These are phyloP conservation scores for Colletotrichum phormii DNA, from an alignment of 2,329 filamentous ascomycete species.

Conservation along the genomic window DNA sequence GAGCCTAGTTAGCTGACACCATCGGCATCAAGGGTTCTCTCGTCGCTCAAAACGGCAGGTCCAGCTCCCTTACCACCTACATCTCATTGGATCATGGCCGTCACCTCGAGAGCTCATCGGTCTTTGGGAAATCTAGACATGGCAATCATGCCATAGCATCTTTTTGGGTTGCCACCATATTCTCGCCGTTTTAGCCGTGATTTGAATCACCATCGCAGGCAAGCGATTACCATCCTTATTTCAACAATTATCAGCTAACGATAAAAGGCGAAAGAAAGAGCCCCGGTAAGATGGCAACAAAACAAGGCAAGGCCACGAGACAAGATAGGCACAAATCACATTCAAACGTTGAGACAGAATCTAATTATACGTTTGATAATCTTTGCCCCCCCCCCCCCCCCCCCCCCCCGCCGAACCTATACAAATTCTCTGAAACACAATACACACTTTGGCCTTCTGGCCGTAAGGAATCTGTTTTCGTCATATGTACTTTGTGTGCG, in stretches of 20 bases:
- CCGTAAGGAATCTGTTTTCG: constrained; percentile 4
- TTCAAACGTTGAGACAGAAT: neutral
- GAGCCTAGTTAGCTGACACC: neutral
- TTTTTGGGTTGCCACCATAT: too few relatives aligned
- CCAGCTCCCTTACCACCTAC: neutral
- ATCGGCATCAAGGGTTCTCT: neutral
- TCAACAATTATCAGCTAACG: too few relatives aligned
- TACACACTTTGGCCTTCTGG: neutral
- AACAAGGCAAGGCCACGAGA: neutral
- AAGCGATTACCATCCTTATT: too few relatives aligned
- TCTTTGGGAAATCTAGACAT: neutral
- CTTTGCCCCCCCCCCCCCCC: too few relatives aligned
- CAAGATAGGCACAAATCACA: neutral
- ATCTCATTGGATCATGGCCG: neutral
- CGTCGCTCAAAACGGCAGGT: neutral
- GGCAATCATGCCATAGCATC: neutral
- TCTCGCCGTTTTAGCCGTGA: too few relatives aligned
- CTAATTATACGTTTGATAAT: neutral
- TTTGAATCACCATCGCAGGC: too few relatives aligned
- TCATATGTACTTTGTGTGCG: constrained; percentile 28
- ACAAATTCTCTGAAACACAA: neutral
- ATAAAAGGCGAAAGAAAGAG: too few relatives aligned
- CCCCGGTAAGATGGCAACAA: too few relatives aligned
- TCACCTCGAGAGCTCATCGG: neutral
- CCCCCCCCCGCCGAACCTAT: too few relatives aligned